Conservation (phyloP, 768 basidiomycete genomes). For the Suillus americanus region DNA sequence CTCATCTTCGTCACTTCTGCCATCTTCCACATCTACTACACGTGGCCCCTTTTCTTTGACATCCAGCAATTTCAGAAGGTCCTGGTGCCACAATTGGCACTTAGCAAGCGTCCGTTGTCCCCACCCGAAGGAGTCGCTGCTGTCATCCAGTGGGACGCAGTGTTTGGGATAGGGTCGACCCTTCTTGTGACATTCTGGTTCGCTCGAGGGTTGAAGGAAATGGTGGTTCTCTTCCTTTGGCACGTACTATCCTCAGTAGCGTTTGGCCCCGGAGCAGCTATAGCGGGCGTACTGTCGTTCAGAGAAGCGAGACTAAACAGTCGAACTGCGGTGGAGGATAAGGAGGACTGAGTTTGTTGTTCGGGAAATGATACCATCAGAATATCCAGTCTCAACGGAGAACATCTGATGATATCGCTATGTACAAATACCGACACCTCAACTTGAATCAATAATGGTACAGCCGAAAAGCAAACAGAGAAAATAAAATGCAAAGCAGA, state of each 20-base stretch:
- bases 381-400: constrained; percentile 1
- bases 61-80: constrained; percentile 4
- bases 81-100: constrained; percentile 15
- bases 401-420: neutral
- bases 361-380: neutral
- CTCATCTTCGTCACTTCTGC: constrained; percentile 20
- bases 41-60: constrained; percentile 15
- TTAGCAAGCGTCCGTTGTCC: neutral
- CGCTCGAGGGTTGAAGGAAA: constrained; percentile 31
- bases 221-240: constrained; percentile 41
- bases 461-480: constrained; percentile 6
- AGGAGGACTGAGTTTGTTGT: constrained; percentile 2
- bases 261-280: constrained; percentile 52
- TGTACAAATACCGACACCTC: neutral
- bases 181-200: constrained; percentile 53
- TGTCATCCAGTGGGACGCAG: constrained; percentile 53
- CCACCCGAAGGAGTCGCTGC: constrained; percentile 25
- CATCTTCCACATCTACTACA: constrained; percentile 27
- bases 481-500: constrained; percentile 5
- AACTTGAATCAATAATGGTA: constrained; percentile 10
- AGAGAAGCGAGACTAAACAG: constrained; percentile 39
- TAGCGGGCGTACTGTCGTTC: constrained; percentile 49
- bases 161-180: constrained; percentile 39
- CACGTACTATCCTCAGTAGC: constrained; percentile 39
- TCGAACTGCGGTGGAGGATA: neutral